phyloP scores from a whole-genome alignment of 306 rosid genomes.

The Prosopis cineraria region DNA sequence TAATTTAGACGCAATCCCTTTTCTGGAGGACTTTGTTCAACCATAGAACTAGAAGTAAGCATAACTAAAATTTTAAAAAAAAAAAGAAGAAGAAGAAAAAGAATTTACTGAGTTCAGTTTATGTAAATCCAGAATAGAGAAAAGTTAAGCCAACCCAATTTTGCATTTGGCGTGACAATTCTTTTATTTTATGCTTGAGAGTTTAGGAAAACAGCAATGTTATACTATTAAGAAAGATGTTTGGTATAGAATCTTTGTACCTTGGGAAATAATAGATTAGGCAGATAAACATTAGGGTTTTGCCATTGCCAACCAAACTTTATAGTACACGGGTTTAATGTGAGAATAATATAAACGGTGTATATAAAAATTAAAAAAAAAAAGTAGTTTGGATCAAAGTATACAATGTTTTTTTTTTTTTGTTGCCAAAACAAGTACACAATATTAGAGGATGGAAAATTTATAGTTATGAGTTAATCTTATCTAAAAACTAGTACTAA shows the following conservation, averaged over 20 bases:
- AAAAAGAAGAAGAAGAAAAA: no score
- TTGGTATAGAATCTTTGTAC: conserved; percentile 31
- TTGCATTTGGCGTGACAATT: neutral
- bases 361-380: neutral
- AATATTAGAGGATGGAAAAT: neutral
- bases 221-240: neutral
- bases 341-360: conserved; percentile 31
- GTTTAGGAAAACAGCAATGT: conserved; percentile 15
- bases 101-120: neutral
- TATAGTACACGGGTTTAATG: conserved; percentile 23
- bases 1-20: neutral
- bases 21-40: neutral
- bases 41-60: neutral
- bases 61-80: neutral
- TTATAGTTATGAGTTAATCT: conserved; percentile 1
- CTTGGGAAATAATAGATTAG: conserved; percentile 29
- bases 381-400: neutral
- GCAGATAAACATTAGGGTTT: conserved; percentile 5
- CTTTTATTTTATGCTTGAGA: neutral
- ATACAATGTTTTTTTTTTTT: no score
- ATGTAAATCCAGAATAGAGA: neutral
- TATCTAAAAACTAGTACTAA: conserved; percentile 16
- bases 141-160: no score
- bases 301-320: conserved; percentile 25
- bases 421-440: conserved; percentile 32